Evolutionary conservation across 495 filamentous ascomycete species (phyloP), one percentile per base, ranked within the genome.

Genomic region (Hypoxylon lienhwacheense): DNA sequence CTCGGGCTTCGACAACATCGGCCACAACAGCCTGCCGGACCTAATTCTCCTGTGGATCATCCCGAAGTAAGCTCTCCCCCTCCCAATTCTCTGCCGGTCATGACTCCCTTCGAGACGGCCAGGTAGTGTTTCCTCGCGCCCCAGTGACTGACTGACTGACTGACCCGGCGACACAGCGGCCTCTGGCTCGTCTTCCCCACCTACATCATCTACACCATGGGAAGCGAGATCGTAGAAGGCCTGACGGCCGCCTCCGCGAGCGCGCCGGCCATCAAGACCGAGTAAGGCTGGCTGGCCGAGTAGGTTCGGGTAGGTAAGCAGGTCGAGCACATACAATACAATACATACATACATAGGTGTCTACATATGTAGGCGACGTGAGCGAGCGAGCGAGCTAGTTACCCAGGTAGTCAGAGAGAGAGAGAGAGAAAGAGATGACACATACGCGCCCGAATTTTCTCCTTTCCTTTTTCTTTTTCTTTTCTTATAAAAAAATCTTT

Each of bases 1-100:
- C 68, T 88, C 86, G 4, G 87, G 81, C 26, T 96, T 87, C 58
- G 77, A 80, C 29, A 86, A 91, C 56, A 86, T 92, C 51, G 86
- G 87, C 2, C 90, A 95, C 54, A 95, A 95, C 59, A 70, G 71
- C 42, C 32, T 70, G 12, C 47, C 61, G 5, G 74, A 78, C 17
- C 67, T 93, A 21, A 50, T 91, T 28, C 69, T 85, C 19, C 53
- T 86, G 4, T 95, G 86, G 85, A 84, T 91, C 20, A 80, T 92
- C 55, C 87, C 87, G 16, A 95, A 92, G 88, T 92, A 71, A 77
- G 87, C 67, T 7, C 8, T 11, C 10, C 42, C 31, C 34, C 26
- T 33, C 12, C 6, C 3, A 22, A 4, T 8, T 14, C 6, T 17
- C 8, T 26, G 29, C 26, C 0, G 4, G 7, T 39, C 1, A 5